A percentile compares a stretch with the other conserved stretches of the same genome.
Evolutionary conservation across 2,329 filamentous ascomycete species (phyloP).

Genomic region (Fusarium hostae): DNA sequence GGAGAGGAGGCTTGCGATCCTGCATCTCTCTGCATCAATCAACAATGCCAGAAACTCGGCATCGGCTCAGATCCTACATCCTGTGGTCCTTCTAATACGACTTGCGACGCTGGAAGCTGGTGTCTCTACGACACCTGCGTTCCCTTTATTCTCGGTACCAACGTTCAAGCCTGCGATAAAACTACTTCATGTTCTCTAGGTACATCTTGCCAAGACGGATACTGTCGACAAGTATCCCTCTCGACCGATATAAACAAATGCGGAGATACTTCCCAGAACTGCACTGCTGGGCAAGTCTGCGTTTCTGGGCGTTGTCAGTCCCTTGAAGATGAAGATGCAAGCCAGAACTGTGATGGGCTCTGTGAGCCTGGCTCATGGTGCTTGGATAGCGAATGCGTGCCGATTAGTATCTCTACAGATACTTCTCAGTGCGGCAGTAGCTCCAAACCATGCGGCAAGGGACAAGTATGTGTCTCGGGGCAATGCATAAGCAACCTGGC

Average conservation of each 20-base stretch:
- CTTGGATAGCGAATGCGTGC: neutral
- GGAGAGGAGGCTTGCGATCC: constrained; percentile 1
- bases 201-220: constrained; percentile 8
- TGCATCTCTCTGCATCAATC: constrained; percentile 31
- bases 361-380: constrained; percentile 24
- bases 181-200: constrained; percentile 14
- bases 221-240: constrained; percentile 23
- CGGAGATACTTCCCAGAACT: constrained; percentile 3
- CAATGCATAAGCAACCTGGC: constrained; percentile 13
- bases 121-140: constrained; percentile 26
- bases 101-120: constrained; percentile 34
- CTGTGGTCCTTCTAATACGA: constrained; percentile 15
- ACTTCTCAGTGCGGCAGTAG: constrained; percentile 17
- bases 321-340: neutral
- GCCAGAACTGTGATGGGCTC: constrained; percentile 1
- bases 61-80: constrained; percentile 25
- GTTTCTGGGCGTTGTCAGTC: constrained; percentile 19
- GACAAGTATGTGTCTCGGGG: constrained; percentile 28
- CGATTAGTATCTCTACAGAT: constrained; percentile 20
- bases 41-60: constrained; percentile 12
- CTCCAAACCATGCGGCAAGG: neutral
- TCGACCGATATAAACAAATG: constrained; percentile 23
- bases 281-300: constrained; percentile 26
- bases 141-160: constrained; percentile 33
- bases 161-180: constrained; percentile 19